Evolutionary conservation across 2,329 filamentous ascomycete species (phyloP), one percentile per base, ranked within the genome.

Genomic region (Calonectria montana): DNA sequence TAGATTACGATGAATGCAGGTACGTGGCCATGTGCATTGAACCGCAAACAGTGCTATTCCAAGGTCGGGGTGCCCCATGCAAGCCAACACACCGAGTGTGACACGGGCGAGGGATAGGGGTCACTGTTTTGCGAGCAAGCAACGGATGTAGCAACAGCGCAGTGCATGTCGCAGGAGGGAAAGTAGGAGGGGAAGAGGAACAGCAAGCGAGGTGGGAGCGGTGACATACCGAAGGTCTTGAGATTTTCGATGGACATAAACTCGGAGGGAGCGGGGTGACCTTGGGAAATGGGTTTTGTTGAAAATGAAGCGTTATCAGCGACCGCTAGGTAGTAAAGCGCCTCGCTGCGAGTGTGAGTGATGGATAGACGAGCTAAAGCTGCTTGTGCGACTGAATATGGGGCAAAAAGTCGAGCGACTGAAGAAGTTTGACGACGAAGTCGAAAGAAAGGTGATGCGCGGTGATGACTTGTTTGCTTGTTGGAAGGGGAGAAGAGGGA

Each of bases 161-260:
- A 13, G 16, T n/a, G n/a, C n/a, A n/a, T n/a, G 18, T 64, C 59
- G 61, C 45, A 37, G n/a, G 35, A 12, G 4, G n/a, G 16, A 16
- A 64, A 53, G 35, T n/a, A 18, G 64, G 31, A 5, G 35, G 64
- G 31, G n/a, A 35, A 23, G 16, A 47, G 18, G 15, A 29, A 27
- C 25, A n/a, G n/a, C 3, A 16, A 2, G 31, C n/a, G 31, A n/a
- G 9, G 35, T 39, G 50, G 35, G 27, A 47, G 55, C 39, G 29
- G 16, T 25, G 69, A 89, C 94, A 84, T 88, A 97, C 94, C 94
- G 92, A 95, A 95, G 90, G 93, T 92, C 92, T 97, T 97, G 88
- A 97, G 94, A 91, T 97, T 97, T 95, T 97, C 94, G 94, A 97
- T 97, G 92, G 94, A 97, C 94, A 97, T 97, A 96, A 95, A 96